Conservation (phyloP, 495 filamentous ascomycete genomes). For the Aspergillus saccharolyticus region DNA sequence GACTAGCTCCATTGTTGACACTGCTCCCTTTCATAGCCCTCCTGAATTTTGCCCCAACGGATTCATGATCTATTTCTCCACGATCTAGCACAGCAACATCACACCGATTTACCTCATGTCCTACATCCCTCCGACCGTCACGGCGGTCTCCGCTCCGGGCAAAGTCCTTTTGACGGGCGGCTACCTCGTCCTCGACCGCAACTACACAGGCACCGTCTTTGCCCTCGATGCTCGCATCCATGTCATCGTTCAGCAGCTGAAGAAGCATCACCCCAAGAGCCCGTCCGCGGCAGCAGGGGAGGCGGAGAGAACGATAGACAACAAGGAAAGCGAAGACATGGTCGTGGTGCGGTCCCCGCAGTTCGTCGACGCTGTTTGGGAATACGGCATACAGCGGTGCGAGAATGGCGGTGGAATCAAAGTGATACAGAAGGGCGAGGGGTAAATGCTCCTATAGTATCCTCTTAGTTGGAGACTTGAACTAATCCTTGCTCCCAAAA, state of each 20-base stretch:
- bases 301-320: constrained; percentile 14
- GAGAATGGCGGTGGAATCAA: constrained; percentile 68
- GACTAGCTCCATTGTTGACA: not conserved
- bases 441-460: constrained; percentile 48
- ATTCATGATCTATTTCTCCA: not conserved
- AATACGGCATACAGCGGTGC: constrained; percentile 67
- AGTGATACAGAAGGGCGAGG: constrained; percentile 66
- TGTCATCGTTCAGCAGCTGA: constrained; percentile 61
- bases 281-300: constrained; percentile 18
- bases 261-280: constrained; percentile 29
- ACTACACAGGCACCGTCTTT: constrained; percentile 86
- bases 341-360: constrained; percentile 87
- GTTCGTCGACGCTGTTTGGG: constrained; percentile 80
- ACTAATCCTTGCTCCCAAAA: not conserved
- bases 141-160: constrained; percentile 84
- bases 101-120: constrained; percentile 8
- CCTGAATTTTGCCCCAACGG: not conserved
- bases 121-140: constrained; percentile 22
- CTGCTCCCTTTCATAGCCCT: not conserved
- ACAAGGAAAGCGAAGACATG: constrained; percentile 38
- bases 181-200: constrained; percentile 87
- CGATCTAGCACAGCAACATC: not conserved
- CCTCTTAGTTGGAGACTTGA: not conserved
- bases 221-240: constrained; percentile 93
- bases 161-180: constrained; percentile 94